These are phyloP conservation scores for Dentipellis fragilis DNA, from an alignment of 768 basidiomycete genomes.

Conservation along the genomic window DNA sequence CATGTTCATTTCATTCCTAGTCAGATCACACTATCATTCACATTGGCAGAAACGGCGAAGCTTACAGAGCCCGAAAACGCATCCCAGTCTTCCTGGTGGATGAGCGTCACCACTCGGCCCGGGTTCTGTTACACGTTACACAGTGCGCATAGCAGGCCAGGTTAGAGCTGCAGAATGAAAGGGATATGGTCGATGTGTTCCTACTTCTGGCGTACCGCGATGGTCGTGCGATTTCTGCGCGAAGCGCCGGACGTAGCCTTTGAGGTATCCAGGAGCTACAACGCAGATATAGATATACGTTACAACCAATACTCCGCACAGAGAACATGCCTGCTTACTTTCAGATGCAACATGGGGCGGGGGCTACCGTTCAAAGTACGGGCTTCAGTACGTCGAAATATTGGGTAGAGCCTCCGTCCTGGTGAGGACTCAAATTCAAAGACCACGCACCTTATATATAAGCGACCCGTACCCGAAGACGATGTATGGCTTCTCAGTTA, in stretches of 20 bases:
- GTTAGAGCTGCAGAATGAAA: neutral
- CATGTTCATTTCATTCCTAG: too few relatives aligned
- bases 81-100: slow-evolving; percentile 86
- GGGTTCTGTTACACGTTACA: slow-evolving; percentile 42
- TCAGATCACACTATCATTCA: too few relatives aligned
- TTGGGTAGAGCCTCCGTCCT: neutral
- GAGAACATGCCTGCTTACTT: slow-evolving; percentile 32
- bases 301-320: neutral
- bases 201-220: slow-evolving; percentile 77
- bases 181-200: slow-evolving; percentile 1
- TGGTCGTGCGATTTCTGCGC: slow-evolving; percentile 91
- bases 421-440: too few relatives aligned
- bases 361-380: slow-evolving; percentile 36
- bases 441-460: slow-evolving; percentile 68
- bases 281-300: too few relatives aligned
- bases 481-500: slow-evolving; percentile 33
- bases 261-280: slow-evolving; percentile 72
- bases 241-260: slow-evolving; percentile 84
- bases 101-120: slow-evolving; percentile 82
- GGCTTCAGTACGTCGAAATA: neutral
- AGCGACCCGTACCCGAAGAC: slow-evolving; percentile 92
- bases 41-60: too few relatives aligned
- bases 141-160: neutral
- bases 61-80: slow-evolving; percentile 56
- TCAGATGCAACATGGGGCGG: slow-evolving; percentile 68